A percentile compares a stretch with the other conserved stretches of the same genome.
Evolutionary conservation across 768 basidiomycete species (phyloP).

Genomic region (Russula vinacea): DNA sequence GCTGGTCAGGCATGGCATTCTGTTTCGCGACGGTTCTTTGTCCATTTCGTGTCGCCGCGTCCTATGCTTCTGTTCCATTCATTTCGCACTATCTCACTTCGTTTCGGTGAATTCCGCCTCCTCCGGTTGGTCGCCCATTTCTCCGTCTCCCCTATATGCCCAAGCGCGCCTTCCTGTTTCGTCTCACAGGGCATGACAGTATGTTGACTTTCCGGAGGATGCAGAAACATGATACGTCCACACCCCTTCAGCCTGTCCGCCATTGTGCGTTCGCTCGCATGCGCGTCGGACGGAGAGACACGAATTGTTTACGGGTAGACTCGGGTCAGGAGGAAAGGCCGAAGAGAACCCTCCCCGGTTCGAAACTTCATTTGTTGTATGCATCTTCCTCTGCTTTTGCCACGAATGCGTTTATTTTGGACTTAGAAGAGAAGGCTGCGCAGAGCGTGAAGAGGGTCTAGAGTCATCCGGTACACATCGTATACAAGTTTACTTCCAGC

Average conservation of each 20-base stretch:
- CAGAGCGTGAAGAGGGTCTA: background rate
- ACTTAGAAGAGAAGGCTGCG: background rate
- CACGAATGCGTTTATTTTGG: constrained; percentile 4
- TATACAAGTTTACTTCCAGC: constrained; percentile 1
- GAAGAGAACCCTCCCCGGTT: constrained; percentile 9
- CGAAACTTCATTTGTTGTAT: background rate
- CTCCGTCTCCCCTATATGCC: background rate
- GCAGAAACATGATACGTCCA: background rate
- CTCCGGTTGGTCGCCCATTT: background rate
- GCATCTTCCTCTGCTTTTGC: background rate
- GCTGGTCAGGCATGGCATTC: background rate
- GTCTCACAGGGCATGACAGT: no score
- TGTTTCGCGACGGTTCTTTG: constrained; percentile 1
- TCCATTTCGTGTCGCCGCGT: background rate
- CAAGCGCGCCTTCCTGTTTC: background rate
- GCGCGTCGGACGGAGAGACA: constrained; percentile 11
- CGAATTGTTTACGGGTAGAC: background rate
- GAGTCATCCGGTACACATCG: background rate
- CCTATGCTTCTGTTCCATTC: constrained; percentile 20
- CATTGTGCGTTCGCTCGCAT: background rate
- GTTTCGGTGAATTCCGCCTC: background rate
- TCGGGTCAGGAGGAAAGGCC: background rate
- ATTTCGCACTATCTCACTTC: constrained; percentile 3
- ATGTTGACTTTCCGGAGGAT: background rate
- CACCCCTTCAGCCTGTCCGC: background rate